A percentile compares a stretch with the other conserved stretches of the same genome.
phyloP scores from a whole-genome alignment of 2,329 filamentous ascomycete genomes.

The Cordyceps cicadae region DNA sequence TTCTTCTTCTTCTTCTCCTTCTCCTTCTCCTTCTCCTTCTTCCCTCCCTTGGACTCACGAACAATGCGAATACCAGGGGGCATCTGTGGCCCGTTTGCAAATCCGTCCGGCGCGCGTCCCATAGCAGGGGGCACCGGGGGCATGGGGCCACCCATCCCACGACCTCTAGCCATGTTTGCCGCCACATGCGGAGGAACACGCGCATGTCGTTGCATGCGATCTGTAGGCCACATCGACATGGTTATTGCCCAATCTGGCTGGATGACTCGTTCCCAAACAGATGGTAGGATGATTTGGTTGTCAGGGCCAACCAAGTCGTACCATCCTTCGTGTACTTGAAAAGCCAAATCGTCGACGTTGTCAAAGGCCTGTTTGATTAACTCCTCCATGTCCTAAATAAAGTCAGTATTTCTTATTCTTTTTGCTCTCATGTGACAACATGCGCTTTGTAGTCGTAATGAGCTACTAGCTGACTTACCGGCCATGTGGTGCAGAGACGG shows the following conservation, averaged over 20 bases:
- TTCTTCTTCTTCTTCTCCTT: slow-evolving; percentile 20
- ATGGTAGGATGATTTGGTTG: slow-evolving; percentile 71
- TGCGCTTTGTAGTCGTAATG: neutral
- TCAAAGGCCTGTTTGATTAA: slow-evolving; percentile 78
- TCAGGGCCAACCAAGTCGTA: slow-evolving; percentile 75
- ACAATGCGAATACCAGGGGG: slow-evolving; percentile 18
- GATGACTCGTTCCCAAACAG: slow-evolving; percentile 71
- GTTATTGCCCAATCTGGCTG: slow-evolving; percentile 57
- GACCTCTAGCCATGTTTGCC: slow-evolving; percentile 11
- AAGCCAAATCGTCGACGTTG: slow-evolving; percentile 67
- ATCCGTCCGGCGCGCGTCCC: slow-evolving; percentile 16
- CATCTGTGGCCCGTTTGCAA: slow-evolving; percentile 10
- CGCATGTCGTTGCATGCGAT: slow-evolving; percentile 17
- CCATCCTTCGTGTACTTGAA: slow-evolving; percentile 67
- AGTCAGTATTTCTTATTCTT: neutral
- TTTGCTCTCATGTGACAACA: neutral
- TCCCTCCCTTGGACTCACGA: slow-evolving; percentile 15
- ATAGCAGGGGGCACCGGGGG: neutral
- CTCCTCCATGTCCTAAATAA: slow-evolving; percentile 67
- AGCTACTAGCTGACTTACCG: slow-evolving; percentile 43
- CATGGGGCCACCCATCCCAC: neutral
- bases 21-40: slow-evolving; percentile 17
- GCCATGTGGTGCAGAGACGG: slow-evolving; percentile 75
- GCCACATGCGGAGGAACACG: neutral
- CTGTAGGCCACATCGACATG: slow-evolving; percentile 53